A percentile compares a stretch with the other conserved stretches of the same genome.
Conservation (phyloP, 2,329 filamentous ascomycete species). For the Penicillium janthinellum region DNA sequence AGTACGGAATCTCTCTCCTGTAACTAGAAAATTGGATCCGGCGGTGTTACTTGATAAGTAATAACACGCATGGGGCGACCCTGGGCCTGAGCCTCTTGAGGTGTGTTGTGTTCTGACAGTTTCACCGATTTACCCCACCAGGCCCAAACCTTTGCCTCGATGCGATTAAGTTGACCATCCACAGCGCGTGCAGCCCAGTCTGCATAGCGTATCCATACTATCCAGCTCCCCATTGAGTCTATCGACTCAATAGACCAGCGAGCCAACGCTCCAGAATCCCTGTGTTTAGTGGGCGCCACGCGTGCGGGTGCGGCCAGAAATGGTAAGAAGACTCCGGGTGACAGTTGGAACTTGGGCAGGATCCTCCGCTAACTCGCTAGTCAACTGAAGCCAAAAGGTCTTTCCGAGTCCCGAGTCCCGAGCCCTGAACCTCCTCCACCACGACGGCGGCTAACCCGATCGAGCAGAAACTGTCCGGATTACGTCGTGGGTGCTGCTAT, state of each 20-base stretch:
- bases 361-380: not conserved
- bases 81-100: not conserved
- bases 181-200: not conserved
- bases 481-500: conserved; percentile 1
- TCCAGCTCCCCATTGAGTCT: too few relatives aligned
- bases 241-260: not conserved
- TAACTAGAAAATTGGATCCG: not conserved
- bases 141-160: not conserved
- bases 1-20: not conserved
- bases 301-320: not conserved
- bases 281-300: not conserved
- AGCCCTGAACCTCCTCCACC: not conserved
- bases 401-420: not conserved
- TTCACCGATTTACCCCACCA: not conserved
- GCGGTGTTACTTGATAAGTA: conserved; percentile 1
- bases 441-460: conserved; percentile 11
- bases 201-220: not conserved
- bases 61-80: not conserved
- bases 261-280: not conserved
- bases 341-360: not conserved
- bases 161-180: conserved; percentile 1
- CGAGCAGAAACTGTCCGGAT: conserved; percentile 21
- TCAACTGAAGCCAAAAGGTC: not conserved
- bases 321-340: conserved; percentile 5
- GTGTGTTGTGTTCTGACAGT: not conserved